phyloP scores from a whole-genome alignment of 2,329 filamentous ascomycete genomes.

The Simplicillium aogashimaense region DNA sequence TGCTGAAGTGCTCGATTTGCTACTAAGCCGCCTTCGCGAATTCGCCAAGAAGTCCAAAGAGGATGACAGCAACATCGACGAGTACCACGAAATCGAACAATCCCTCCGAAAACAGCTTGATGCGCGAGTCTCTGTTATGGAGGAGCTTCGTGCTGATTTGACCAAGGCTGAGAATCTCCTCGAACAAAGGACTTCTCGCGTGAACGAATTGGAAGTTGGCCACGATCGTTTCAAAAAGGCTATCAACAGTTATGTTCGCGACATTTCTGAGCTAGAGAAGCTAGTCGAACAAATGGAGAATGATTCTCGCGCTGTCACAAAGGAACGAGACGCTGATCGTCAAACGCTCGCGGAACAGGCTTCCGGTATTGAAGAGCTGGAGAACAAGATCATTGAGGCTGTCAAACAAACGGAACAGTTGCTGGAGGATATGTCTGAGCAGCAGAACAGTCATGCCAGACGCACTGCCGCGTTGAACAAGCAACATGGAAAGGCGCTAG shows the following conservation, averaged over 20 bases:
- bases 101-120: constrained; percentile 47
- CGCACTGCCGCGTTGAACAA: constrained; percentile 25
- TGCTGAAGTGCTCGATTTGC: constrained; percentile 43
- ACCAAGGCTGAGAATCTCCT: constrained; percentile 20
- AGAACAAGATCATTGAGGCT: constrained; percentile 31
- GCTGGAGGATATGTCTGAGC: constrained; percentile 24
- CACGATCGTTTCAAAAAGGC: constrained; percentile 41
- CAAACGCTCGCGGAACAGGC: constrained; percentile 25
- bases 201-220: constrained; percentile 38
- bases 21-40: constrained; percentile 38
- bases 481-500: constrained; percentile 35
- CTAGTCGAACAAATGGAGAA: constrained; percentile 39
- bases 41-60: constrained; percentile 36
- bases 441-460: constrained; percentile 22
- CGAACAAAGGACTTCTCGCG: constrained; percentile 24
- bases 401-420: constrained; percentile 27
- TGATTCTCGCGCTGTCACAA: constrained; percentile 19
- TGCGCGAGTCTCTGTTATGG: constrained; percentile 40
- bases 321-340: constrained; percentile 22
- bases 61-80: constrained; percentile 45
- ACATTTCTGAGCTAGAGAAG: constrained; percentile 42
- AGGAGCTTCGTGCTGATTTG: constrained; percentile 33
- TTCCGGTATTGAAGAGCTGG: constrained; percentile 28
- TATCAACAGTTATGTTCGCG: constrained; percentile 40
- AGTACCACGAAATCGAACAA: constrained; percentile 47